Conservation (phyloP, 257 asterid species). For the Ligustrum vulgare region DNA sequence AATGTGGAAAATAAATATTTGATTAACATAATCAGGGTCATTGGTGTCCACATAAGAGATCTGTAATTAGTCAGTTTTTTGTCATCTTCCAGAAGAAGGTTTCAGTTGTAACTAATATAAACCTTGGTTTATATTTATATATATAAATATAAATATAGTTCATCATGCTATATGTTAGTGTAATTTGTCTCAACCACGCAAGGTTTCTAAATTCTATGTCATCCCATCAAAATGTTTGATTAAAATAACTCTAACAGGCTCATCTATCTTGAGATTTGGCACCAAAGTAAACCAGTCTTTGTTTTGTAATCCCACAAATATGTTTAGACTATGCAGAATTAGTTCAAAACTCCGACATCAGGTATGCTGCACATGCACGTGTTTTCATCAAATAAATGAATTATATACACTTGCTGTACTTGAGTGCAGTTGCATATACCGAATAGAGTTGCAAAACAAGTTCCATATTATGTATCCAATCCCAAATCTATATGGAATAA, state of each 20-base stretch:
- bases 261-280: background rate
- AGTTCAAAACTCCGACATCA: background rate
- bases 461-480: too few species aligned
- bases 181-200: background rate
- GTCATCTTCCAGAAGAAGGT: slow-evolving; percentile 21
- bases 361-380: background rate
- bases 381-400: background rate
- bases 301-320: background rate
- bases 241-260: background rate
- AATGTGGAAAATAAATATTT: background rate
- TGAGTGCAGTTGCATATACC: background rate
- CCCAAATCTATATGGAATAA: too few species aligned
- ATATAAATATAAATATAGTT: slow-evolving; percentile 31
- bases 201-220: background rate
- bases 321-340: background rate
- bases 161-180: background rate
- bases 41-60: background rate
- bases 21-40: background rate
- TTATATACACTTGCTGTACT: background rate
- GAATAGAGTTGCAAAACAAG: too few species aligned
- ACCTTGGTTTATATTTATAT: slow-evolving; percentile 11
- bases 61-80: background rate
- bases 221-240: background rate
- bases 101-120: slow-evolving; percentile 4
- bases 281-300: background rate